These are phyloP conservation scores for Litsea cubeba DNA, from an alignment of 164 flowering plant species.

Conservation along the genomic window DNA sequence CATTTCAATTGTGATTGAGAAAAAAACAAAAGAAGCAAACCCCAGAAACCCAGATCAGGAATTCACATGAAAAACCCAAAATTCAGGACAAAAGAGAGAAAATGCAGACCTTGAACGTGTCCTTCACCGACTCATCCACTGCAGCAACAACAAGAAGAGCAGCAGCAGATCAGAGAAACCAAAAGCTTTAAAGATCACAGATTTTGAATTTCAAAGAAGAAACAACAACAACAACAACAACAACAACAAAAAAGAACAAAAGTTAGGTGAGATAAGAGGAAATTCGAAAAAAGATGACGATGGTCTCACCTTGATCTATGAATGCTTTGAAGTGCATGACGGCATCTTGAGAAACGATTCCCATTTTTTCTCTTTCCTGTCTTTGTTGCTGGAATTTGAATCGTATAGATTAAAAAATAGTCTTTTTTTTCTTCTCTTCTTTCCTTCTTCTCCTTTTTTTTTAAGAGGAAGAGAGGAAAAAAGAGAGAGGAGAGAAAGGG, in stretches of 20 bases:
- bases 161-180: background rate
- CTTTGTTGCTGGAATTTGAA: background rate
- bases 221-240: background rate
- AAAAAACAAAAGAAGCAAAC: constrained; percentile 3
- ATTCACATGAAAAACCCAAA: background rate
- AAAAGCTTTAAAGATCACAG: background rate
- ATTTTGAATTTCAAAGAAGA: background rate
- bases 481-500: background rate
- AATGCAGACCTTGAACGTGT: constrained; percentile 28
- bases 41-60: background rate
- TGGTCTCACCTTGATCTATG: constrained; percentile 44
- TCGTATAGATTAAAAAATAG: background rate
- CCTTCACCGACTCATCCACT: constrained; percentile 30
- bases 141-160: constrained; percentile 13
- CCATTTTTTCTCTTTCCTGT: constrained; percentile 30
- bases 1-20: constrained; percentile 2
- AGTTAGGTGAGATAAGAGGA: background rate
- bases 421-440: background rate
- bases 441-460: background rate
- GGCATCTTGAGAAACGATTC: constrained; percentile 40
- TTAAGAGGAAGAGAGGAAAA: background rate
- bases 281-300: background rate
- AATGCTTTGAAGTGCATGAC: constrained; percentile 42
- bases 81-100: background rate
- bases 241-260: background rate